Percentiles rank a stretch among this genome's conserved stretches.
These are phyloP conservation scores for Stephanodiscus minutulus DNA, from an alignment of 108 stramenopile species.

Conservation along the genomic window DNA sequence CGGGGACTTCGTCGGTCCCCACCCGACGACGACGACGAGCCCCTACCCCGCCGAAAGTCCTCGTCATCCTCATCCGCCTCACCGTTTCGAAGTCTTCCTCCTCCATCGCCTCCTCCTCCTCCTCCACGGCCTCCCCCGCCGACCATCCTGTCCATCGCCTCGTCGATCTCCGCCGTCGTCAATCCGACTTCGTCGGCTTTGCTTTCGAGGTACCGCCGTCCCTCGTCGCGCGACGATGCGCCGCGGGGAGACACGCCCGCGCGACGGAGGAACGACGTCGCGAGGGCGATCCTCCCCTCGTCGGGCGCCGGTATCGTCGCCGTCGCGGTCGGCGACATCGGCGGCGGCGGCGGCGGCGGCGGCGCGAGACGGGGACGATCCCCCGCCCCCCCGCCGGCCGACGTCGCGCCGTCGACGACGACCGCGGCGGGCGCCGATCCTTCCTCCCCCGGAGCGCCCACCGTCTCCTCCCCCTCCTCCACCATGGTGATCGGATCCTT, in stretches of 20 bases:
- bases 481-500: too few species aligned
- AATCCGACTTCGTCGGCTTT: too few species aligned
- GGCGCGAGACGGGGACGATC: too few species aligned
- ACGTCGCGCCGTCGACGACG: too few species aligned
- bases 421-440: too few species aligned
- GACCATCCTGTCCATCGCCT: neutral
- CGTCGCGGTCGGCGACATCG: neutral
- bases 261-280: neutral
- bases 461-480: too few species aligned
- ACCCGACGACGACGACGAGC: neutral
- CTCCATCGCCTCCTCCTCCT: too few species aligned
- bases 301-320: neutral
- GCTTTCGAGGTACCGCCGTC: neutral
- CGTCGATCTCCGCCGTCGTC: neutral
- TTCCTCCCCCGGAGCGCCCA: too few species aligned
- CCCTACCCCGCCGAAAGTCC: neutral
- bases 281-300: neutral
- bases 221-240: neutral
- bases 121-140: neutral
- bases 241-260: neutral
- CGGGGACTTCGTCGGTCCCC: neutral
- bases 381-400: too few species aligned
- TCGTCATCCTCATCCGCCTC: neutral
- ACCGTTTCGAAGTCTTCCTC: neutral
- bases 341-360: too few species aligned